phyloP scores from a whole-genome alignment of 208 protist genomes.

The Leishmania braziliensis region DNA sequence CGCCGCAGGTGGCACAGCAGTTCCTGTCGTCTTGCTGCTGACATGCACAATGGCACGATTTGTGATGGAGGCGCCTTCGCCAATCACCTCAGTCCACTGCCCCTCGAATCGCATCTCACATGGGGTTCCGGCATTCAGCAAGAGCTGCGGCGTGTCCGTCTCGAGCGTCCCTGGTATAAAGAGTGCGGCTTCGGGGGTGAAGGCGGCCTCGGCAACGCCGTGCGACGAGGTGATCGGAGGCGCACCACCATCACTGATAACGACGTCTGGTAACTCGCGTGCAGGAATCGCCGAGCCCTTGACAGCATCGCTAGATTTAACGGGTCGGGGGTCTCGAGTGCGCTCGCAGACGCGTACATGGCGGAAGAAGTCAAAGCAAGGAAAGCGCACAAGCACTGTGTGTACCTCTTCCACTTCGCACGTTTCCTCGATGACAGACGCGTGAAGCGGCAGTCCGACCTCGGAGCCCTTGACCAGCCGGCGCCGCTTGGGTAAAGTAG shows the following conservation, averaged over 20 bases:
- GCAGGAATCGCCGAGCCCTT: background rate
- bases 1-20: background rate
- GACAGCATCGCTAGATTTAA: background rate
- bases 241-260: background rate
- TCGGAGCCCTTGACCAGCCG: constrained; percentile 12
- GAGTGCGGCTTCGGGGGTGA: constrained; percentile 37
- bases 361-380: constrained; percentile 82
- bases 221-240: background rate
- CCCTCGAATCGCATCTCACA: constrained; percentile 66
- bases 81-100: constrained; percentile 47
- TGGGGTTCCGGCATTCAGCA: constrained; percentile 39
- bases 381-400: constrained; percentile 70
- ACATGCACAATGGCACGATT: constrained; percentile 65
- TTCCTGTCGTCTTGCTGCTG: background rate
- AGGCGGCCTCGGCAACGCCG: background rate
- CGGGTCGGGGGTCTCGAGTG: too few relatives aligned
- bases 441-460: constrained; percentile 7
- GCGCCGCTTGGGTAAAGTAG: background rate
- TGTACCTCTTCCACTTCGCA: constrained; percentile 46
- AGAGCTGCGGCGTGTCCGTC: constrained; percentile 50
- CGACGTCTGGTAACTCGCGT: background rate
- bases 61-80: constrained; percentile 11
- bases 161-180: constrained; percentile 48
- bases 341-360: constrained; percentile 78
- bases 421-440: constrained; percentile 46